Percentiles rank a stretch among this genome's conserved stretches.
Evolutionary conservation across 2,329 filamentous ascomycete species (phyloP).

Genomic region (Hypocreales sp.): DNA sequence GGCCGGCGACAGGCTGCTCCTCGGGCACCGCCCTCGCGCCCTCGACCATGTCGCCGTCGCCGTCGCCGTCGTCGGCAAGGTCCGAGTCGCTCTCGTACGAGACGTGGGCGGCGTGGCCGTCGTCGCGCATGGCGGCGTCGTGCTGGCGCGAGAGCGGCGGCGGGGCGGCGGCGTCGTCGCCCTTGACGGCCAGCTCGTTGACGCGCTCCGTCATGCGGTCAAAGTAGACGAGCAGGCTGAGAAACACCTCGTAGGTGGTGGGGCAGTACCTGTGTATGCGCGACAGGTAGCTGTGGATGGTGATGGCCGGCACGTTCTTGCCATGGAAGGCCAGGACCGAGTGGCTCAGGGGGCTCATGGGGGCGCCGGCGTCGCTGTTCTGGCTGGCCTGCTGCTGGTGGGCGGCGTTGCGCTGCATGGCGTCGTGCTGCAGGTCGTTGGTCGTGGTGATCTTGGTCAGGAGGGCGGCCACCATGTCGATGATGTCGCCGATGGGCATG

Average conservation of each 20-base stretch:
- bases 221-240: constrained; percentile 92
- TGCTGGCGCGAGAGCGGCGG: constrained; percentile 6
- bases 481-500: constrained; percentile 94
- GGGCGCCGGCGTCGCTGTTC: constrained; percentile 29
- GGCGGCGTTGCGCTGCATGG: constrained; percentile 58
- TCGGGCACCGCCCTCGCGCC: constrained; percentile 9
- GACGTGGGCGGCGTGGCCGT: constrained; percentile 9
- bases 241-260: constrained; percentile 93
- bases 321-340: constrained; percentile 89
- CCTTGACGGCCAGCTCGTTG: constrained; percentile 63
- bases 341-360: constrained; percentile 43
- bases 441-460: constrained; percentile 95
- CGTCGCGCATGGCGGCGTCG: constrained; percentile 16
- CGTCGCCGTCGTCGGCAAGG: constrained; percentile 32
- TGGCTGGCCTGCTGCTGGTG: constrained; percentile 39
- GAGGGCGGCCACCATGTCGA: constrained; percentile 95
- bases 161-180: constrained; percentile 33
- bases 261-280: constrained; percentile 98
- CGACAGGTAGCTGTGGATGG: constrained; percentile 86
- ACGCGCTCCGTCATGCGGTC: constrained; percentile 97
- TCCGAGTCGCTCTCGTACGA: constrained; percentile 33
- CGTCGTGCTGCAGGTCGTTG: constrained; percentile 88
- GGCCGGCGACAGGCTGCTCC: constrained; percentile 7
- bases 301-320: constrained; percentile 95
- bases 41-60: constrained; percentile 14